phyloP scores from a whole-genome alignment of 306 rosid genomes.

The Vigna reflexopilosa region DNA sequence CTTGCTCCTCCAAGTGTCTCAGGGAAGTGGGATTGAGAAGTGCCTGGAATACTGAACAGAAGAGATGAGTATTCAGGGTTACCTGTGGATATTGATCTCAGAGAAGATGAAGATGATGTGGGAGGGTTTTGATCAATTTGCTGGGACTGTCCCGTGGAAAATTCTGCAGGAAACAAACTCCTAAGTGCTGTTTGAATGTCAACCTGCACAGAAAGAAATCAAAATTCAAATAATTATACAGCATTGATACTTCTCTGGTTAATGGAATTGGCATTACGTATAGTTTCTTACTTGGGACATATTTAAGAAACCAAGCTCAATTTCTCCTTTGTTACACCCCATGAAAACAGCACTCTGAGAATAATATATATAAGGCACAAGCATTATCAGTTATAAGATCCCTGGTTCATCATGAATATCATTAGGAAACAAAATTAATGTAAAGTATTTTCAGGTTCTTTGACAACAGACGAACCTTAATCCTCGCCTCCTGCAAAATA shows the following conservation, averaged over 20 bases:
- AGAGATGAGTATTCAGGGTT: conserved; percentile 81
- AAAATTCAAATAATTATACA: background rate
- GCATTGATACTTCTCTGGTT: background rate
- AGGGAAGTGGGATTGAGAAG: conserved; percentile 47
- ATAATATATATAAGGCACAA: conserved; percentile 7
- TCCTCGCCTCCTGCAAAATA: conserved; percentile 75
- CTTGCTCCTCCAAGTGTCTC: conserved; percentile 43
- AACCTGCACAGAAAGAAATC: conserved; percentile 42
- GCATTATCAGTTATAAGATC: conserved; percentile 23
- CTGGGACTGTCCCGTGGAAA: conserved; percentile 42
- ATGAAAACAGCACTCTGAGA: conserved; percentile 81
- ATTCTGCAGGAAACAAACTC: conserved; percentile 62
- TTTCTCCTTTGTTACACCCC: conserved; percentile 87
- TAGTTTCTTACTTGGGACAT: conserved; percentile 67
- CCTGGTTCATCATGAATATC: conserved; percentile 26
- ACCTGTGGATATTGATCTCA: conserved; percentile 75
- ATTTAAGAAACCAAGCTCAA: conserved; percentile 80
- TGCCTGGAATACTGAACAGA: conserved; percentile 58
- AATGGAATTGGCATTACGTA: conserved; percentile 14
- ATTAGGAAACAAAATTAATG: background rate
- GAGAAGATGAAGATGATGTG: conserved; percentile 84
- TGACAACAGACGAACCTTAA: conserved; percentile 65
- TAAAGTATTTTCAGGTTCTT: conserved; percentile 7
- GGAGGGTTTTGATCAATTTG: conserved; percentile 60
- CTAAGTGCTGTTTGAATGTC: conserved; percentile 62